Evolutionary conservation across 768 basidiomycete genomes (phyloP).

Genomic region (Macrolepiota dolichaula): DNA sequence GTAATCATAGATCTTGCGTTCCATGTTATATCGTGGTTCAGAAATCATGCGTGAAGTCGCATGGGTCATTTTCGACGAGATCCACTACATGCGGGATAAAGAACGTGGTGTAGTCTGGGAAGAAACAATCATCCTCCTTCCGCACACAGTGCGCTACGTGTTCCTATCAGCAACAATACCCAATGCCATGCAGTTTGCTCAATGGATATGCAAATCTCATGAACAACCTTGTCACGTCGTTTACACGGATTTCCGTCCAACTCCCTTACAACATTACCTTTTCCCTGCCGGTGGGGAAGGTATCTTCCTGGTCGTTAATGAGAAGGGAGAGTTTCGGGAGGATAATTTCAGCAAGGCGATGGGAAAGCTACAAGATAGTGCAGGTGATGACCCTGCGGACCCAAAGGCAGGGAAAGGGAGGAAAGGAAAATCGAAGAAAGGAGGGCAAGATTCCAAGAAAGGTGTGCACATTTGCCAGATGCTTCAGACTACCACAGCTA

Average conservation of each 20-base stretch:
- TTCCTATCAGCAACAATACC: conserved; percentile 99
- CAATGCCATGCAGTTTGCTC: conserved; percentile 98
- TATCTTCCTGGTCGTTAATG: conserved; percentile 97
- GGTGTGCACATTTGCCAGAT: conserved; percentile 39
- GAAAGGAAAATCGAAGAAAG: conserved; percentile 92
- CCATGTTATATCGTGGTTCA: conserved; percentile 97
- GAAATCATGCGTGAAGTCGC: conserved; percentile 99
- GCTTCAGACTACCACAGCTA: background rate
- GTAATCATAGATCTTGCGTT: conserved; percentile 79
- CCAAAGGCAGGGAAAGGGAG: conserved; percentile 78
- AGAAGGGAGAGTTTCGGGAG: conserved; percentile 94
- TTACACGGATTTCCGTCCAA: conserved; percentile 98
- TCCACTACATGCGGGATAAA: conserved; percentile 99
- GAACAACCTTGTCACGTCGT: conserved; percentile 99
- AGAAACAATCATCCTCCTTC: conserved; percentile 96
- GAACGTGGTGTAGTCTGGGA: conserved; percentile 99
- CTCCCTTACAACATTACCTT: conserved; percentile 95
- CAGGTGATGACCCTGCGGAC: conserved; percentile 92
- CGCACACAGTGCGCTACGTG: conserved; percentile 94
- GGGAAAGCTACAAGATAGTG: conserved; percentile 81
- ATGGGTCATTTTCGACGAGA: conserved; percentile 99
- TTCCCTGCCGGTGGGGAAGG: conserved; percentile 97
- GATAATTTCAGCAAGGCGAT: conserved; percentile 98
- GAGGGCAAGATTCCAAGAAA: conserved; percentile 74
- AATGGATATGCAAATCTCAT: conserved; percentile 98